phyloP scores from a whole-genome alignment of 164 flowering plant species.

The Brasenia schreberi region DNA sequence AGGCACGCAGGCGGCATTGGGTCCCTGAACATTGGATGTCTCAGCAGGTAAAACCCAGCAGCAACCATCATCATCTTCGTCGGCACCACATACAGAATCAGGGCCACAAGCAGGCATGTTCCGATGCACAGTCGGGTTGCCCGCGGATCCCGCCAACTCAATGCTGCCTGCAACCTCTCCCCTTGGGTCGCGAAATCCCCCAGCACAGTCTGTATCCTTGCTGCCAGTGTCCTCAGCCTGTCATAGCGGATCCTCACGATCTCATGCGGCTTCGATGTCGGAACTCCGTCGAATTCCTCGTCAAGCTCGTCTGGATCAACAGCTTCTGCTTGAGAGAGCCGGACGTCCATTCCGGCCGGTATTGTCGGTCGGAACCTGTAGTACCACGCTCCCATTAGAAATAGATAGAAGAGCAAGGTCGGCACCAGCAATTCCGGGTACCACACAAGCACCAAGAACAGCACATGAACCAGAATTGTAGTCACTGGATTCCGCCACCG shows the following conservation, averaged over 20 bases:
- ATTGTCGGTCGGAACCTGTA: conserved; percentile 71
- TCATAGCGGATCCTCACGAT: conserved; percentile 64
- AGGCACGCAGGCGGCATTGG: conserved; percentile 86
- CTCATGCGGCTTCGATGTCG: conserved; percentile 60
- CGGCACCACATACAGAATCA: conserved; percentile 60
- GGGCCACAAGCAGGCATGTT: conserved; percentile 45
- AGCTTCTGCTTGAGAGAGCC: conserved; percentile 64
- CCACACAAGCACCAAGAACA: conserved; percentile 89
- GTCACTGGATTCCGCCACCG: conserved; percentile 77
- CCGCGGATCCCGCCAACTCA: conserved; percentile 96
- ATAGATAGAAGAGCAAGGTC: conserved; percentile 63
- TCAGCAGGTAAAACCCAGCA: conserved; percentile 70
- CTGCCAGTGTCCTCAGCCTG: conserved; percentile 64
- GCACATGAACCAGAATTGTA: conserved; percentile 62
- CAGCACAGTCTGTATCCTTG: conserved; percentile 67
- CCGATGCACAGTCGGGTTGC: conserved; percentile 82
- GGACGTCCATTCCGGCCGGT: conserved; percentile 82
- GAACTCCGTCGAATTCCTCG: conserved; percentile 79
- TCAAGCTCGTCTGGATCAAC: conserved; percentile 87
- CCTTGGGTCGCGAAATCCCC: conserved; percentile 96
- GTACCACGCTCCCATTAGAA: conserved; percentile 82
- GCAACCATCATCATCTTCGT: conserved; percentile 98
- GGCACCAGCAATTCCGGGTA: conserved; percentile 94
- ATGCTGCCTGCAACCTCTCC: conserved; percentile 83
- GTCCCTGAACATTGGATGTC: conserved; percentile 96